Conservation (phyloP, 129 eudicot genomes). For the Erigeron canadensis region DNA sequence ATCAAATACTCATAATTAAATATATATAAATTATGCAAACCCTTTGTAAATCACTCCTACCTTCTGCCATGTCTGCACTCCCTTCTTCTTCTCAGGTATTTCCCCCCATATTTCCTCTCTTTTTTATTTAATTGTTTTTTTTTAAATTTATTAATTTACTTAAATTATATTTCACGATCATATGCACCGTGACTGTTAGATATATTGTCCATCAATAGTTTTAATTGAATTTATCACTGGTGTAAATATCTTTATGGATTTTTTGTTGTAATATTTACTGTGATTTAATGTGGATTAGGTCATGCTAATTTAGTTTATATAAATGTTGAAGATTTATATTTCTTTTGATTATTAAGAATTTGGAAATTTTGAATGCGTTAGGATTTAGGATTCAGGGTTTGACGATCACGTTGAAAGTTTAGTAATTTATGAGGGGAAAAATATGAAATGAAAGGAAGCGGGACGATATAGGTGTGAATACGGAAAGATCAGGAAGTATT, state of each 20-base stretch:
- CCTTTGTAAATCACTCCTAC: constrained; percentile 43
- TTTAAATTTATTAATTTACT: too few species aligned
- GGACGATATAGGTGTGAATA: background rate
- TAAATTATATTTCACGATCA: too few species aligned
- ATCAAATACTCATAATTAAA: too few species aligned
- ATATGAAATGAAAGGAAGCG: constrained; percentile 8
- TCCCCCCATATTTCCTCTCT: constrained; percentile 5
- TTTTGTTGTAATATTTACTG: too few species aligned
- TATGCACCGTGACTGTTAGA: too few species aligned
- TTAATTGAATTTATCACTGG: too few species aligned
- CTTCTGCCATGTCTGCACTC: constrained; percentile 60
- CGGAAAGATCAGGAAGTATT: constrained; percentile 20
- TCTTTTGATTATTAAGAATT: background rate
- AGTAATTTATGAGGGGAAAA: background rate
- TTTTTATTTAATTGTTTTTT: background rate
- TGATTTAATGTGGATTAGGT: too few species aligned
- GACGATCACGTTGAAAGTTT: background rate
- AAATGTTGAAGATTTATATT: background rate
- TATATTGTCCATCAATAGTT: too few species aligned
- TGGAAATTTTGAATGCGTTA: background rate
- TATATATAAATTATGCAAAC: constrained; percentile 32
- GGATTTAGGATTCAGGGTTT: background rate
- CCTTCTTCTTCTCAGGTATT: constrained; percentile 57
- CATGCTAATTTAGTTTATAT: too few species aligned
- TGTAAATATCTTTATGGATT: too few species aligned